Base-by-base conservation (phyloP, 169 alveolate species). In the Plasmodium blacklocki region DNA sequence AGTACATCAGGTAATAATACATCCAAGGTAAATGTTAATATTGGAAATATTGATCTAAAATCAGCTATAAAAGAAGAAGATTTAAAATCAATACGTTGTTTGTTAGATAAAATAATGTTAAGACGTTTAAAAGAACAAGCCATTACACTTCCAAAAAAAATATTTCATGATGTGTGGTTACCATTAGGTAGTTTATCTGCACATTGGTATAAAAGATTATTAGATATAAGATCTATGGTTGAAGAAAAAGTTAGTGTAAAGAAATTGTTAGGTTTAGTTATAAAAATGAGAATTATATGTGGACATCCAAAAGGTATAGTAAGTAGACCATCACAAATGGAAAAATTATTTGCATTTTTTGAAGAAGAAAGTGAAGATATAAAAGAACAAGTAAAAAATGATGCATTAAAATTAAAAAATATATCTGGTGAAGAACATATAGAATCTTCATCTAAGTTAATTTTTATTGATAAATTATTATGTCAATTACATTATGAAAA, bases 101-200 rank as follows among this genome's bases (percentile, higher is more conserved):
- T 96, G 63, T 93, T 96, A 52, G 95, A 95, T 32, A 88, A 92
- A 58, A 93, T 97, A 11, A 94, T 97, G 97, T 78, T 97, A 49
- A 80, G 98, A 75, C 87, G 98, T 7, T 78, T 95, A 43, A 97
- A 97, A 90, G 98, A 95, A 73, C 96, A 95, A 86, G 98, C 97
- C 3, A 94, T 97, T 26, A 93, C 95, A 8, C 89, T 97, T 43
- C 99, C 98, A 8, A 93, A 91, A 47, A 97, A 97, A 75, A 87
- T 94, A 32, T 94, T 95, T 90, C 97, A 94, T 63, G 97, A 96
- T 87, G 96, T 97, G 8, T 97, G 99, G 99, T 95, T 97, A 32
- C 99, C 99, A 0, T 74, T 96, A 72, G 93, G 97, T 67, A 94
- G 92, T 1, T 87, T 89, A 21, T 93, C 97, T 9, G 93, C 95